Base-by-base conservation (phyloP, 495 filamentous ascomycete species). In the Aspergillus egyptiacus region DNA sequence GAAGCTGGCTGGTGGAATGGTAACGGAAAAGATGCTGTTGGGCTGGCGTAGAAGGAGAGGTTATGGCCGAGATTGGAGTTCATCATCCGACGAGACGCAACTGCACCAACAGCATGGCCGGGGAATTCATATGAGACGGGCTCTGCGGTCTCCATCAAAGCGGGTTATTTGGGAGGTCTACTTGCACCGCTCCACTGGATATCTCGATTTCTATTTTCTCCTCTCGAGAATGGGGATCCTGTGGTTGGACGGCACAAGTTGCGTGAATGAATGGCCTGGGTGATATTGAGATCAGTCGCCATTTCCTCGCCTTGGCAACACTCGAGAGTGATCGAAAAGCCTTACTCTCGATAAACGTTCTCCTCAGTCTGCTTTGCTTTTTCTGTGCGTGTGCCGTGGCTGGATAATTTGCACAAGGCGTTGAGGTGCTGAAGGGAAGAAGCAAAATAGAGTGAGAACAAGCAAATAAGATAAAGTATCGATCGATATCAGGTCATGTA, bases 121-220 rank as follows among this genome's bases (percentile, higher is more conserved):
- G 69, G 55, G 47, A 72, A 72, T 30, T 69, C 67, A 45, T 68
- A 74, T 18, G 69, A 65, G 20, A 70, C 69, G 0, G 71, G 67
- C 48, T 72, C 69, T 33, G 65, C 60, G 15, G 71, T 66, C 46
- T 74, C 71, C 71, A 74, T 74, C 22, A 31, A 48, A n/a, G n/a
- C n/a, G n/a, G 51, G 22, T 19, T 9, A 28, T 5, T 15, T 34
- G 31, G 39, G 13, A 40, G 34, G 24, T 48, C 30, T 39, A 14
- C 24, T 24, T 39, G 6, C 20, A 5, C 15, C 13, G n/a, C 34
- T 46, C 28, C 41, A 20, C 14, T 14, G 22, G 23, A 22, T 41
- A n/a, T 20, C 30, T 33, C 36, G n/a, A 25, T 25, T 52, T 17
- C 39, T 43, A 8, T 42, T 31, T 36, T 19, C 31, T 40, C n/a